Evolutionary conservation across 345 rosid genomes (phyloP), one percentile per base, ranked within the genome.

Genomic region (Lumnitzera littorea): DNA sequence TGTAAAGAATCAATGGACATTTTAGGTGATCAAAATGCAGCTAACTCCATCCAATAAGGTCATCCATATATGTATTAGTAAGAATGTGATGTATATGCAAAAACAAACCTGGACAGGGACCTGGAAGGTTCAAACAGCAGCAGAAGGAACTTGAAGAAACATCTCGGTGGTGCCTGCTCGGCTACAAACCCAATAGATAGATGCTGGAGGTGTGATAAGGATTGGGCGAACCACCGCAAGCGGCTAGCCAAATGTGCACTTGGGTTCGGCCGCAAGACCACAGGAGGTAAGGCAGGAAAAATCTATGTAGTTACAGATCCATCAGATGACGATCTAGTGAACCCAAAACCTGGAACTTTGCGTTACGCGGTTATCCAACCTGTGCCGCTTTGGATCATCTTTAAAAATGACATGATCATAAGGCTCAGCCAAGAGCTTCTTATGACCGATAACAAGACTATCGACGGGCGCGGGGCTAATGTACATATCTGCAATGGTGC

Each of bases 381-480:
- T 15, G 64, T 25, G 9, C 85, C 85, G 0, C 78, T 81, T 13
- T 81, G 85, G 85, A 81, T 81, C 71, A 72, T 68, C 41, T 90
- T 90, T 57, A 69, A 60, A 20, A 53, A 55, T 4, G 69, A 74
- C 52, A 87, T 87, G 97, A 14, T 69, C 53, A 90, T 90, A 61
- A 75, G 53, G 48, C 77, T 90, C 1, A 64, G 50, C 36, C 80
- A 87, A 50, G 92, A 87, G 80, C 86, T 91, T 3, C 61, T 87
- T 53, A 24, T 91, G 56, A 64, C 66, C 0, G 64, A 79, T 64
- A 16, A 85, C 76, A 87, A 85, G 67, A 91, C 96, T 13, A 84
- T 91, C 51, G 97, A 87, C 43, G 96, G 69, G 0, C 78, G 96
- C 8, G 96, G 96, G 48, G 78, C 74, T 31, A 61, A 72, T 15